phyloP scores from a whole-genome alignment of 768 basidiomycete genomes.

The Tulasnella sp. region DNA sequence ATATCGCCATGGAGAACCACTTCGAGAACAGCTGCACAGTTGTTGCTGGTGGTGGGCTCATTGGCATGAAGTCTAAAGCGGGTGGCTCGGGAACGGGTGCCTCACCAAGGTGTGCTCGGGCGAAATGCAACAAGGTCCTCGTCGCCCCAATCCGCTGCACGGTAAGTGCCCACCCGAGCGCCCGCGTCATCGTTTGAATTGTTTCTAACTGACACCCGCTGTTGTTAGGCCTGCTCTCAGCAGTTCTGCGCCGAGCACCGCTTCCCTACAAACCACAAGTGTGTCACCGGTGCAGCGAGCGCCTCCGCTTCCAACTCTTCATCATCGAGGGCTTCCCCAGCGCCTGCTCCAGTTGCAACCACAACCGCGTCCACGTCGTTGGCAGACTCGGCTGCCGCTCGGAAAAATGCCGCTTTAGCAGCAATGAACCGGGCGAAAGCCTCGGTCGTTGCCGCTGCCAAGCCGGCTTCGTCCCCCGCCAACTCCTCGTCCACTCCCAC shows the following conservation, averaged over 20 bases:
- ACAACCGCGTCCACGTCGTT: conserved; percentile 24
- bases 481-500: conserved; percentile 14
- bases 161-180: conserved; percentile 51
- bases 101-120: conserved; percentile 52
- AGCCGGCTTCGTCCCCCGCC: conserved; percentile 22
- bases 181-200: not conserved
- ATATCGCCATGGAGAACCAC: conserved; percentile 78
- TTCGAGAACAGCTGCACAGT: conserved; percentile 67
- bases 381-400: not conserved
- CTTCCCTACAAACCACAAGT: conserved; percentile 69
- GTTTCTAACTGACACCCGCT: not conserved
- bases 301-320: conserved; percentile 30
- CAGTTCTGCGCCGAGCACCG: conserved; percentile 81
- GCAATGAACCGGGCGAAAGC: conserved; percentile 29
- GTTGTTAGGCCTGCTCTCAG: conserved; percentile 63
- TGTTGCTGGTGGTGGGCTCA: conserved; percentile 55
- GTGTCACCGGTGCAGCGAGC: conserved; percentile 37
- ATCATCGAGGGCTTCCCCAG: conserved; percentile 25
- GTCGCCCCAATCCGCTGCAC: conserved; percentile 74
- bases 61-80: conserved; percentile 22
- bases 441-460: conserved; percentile 13
- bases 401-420: conserved; percentile 21
- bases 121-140: conserved; percentile 70
- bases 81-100: conserved; percentile 40
- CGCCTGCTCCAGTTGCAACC: conserved; percentile 11